Evolutionary conservation across 768 basidiomycete genomes (phyloP).

Genomic region (Macrolepiota fuliginosa): DNA sequence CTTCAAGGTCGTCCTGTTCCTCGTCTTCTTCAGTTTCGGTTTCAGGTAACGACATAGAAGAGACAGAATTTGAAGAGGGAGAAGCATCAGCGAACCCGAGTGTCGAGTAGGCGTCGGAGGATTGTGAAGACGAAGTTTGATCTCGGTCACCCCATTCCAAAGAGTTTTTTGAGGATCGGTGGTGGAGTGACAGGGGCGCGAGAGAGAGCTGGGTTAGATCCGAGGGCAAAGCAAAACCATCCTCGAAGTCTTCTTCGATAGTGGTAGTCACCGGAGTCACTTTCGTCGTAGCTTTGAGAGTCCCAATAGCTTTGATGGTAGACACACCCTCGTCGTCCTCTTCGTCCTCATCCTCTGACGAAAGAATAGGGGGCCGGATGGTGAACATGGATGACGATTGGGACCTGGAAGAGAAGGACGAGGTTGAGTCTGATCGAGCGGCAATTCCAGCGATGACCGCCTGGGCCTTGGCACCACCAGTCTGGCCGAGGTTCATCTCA

Average conservation of each 20-base stretch:
- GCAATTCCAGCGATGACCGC: constrained; percentile 35
- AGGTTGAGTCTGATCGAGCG: constrained; percentile 35
- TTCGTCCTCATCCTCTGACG: constrained; percentile 44
- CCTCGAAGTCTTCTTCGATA: constrained; percentile 80
- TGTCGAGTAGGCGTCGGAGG: constrained; percentile 83
- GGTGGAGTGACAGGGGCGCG: constrained; percentile 70
- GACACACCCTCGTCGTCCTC: constrained; percentile 85
- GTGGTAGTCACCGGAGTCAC: constrained; percentile 32
- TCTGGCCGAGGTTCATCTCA: constrained; percentile 67
- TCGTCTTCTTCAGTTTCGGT: constrained; percentile 73
- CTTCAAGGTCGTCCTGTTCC: constrained; percentile 76
- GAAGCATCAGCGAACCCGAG: constrained; percentile 73
- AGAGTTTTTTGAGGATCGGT: constrained; percentile 79
- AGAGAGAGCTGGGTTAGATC: constrained; percentile 83
- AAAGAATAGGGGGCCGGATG: constrained; percentile 62
- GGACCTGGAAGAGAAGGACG: constrained; percentile 30
- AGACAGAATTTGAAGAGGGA: constrained; percentile 69
- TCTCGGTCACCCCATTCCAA: constrained; percentile 87
- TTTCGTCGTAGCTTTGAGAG: constrained; percentile 27
- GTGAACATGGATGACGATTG: constrained; percentile 37
- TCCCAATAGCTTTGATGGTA: constrained; percentile 71
- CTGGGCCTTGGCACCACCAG: constrained; percentile 48
- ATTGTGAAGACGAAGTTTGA: constrained; percentile 78
- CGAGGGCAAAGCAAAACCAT: constrained; percentile 76
- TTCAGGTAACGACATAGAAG: constrained; percentile 66